A percentile compares a stretch with the other conserved stretches of the same genome.
These are phyloP conservation scores for Metahyphopichia silvanorum DNA, from an alignment of 805 yeast species.

Conservation along the genomic window DNA sequence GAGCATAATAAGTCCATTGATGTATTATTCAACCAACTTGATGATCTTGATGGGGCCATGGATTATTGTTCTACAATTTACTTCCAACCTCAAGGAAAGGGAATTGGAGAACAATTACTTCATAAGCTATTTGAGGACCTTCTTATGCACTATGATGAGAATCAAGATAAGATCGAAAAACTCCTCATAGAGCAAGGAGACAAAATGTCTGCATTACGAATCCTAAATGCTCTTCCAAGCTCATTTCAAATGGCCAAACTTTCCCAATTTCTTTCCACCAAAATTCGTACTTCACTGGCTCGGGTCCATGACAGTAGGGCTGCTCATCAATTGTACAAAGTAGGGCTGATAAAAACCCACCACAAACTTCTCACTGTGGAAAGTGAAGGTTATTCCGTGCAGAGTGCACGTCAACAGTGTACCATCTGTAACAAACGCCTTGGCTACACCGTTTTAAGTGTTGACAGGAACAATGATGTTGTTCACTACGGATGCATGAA, in stretches of 20 bases:
- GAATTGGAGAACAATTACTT: slow-evolving; percentile 43
- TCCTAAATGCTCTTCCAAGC: slow-evolving; percentile 52
- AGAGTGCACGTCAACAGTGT: slow-evolving; percentile 47
- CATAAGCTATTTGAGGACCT: slow-evolving; percentile 49
- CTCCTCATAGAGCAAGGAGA: slow-evolving; percentile 45
- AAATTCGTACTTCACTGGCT: slow-evolving; percentile 40
- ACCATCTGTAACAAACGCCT: slow-evolving; percentile 54
- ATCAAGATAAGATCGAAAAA: slow-evolving; percentile 34
- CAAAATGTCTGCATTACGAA: slow-evolving; percentile 42
- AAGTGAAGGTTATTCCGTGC: slow-evolving; percentile 33
- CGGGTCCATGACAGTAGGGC: slow-evolving; percentile 39
- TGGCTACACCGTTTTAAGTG: slow-evolving; percentile 52
- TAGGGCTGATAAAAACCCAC: slow-evolving; percentile 47
- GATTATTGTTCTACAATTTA: slow-evolving; percentile 55
- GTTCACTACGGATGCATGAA: slow-evolving; percentile 57
- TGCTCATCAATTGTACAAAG: slow-evolving; percentile 49
- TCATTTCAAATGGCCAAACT: slow-evolving; percentile 44
- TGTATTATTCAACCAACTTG: slow-evolving; percentile 54
- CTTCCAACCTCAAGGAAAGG: slow-evolving; percentile 22
- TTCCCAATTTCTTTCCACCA: slow-evolving; percentile 41
- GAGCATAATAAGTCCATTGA: slow-evolving; percentile 63
- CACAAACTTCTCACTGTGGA: slow-evolving; percentile 38
- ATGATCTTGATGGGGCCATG: slow-evolving; percentile 57
- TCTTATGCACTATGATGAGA: slow-evolving; percentile 35
- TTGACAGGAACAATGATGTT: slow-evolving; percentile 41